Evolutionary conservation across 1,139 yeast genomes (phyloP).

Genomic region (Wickerhamiella infanticola): DNA sequence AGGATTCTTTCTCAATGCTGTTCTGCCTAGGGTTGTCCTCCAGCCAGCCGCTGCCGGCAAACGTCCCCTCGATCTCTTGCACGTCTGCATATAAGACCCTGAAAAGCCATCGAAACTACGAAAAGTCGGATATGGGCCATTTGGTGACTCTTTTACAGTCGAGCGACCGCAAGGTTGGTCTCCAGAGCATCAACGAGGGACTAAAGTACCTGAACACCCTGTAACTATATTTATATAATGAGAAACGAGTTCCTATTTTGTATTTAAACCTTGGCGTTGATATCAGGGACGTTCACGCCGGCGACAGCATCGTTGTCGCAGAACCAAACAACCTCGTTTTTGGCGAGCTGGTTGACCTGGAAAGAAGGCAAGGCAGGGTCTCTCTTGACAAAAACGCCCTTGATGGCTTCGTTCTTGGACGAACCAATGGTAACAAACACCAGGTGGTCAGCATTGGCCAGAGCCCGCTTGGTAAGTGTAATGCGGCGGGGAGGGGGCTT

Average conservation of each 20-base stretch:
- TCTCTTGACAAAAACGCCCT: conserved; percentile 44
- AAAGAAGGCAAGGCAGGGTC: conserved; percentile 54
- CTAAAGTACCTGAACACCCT: conserved; percentile 25
- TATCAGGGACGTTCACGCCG: conserved; percentile 30
- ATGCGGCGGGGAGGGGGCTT: conserved; percentile 69
- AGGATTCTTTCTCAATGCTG: conserved; percentile 66
- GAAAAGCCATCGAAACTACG: conserved; percentile 58
- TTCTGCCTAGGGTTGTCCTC: conserved; percentile 71
- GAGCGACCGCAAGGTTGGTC: conserved; percentile 56
- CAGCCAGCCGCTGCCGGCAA: conserved; percentile 11
- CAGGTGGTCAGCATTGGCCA: conserved; percentile 39
- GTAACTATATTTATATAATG: not conserved
- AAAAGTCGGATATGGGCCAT: conserved; percentile 49
- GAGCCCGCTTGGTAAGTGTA: conserved; percentile 52
- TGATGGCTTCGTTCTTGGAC: conserved; percentile 60
- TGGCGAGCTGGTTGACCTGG: conserved; percentile 41
- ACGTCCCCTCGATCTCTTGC: conserved; percentile 47
- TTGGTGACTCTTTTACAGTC: conserved; percentile 48
- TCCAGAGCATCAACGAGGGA: conserved; percentile 59
- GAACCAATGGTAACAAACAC: conserved; percentile 86
- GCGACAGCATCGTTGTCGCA: conserved; percentile 60
- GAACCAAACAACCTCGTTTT: conserved; percentile 52
- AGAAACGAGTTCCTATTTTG: not conserved
- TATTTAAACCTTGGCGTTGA: conserved; percentile 5
- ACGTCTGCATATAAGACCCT: conserved; percentile 71